phyloP scores from a whole-genome alignment of 2,329 filamentous ascomycete genomes.

The Colletotrichum plurivorum region DNA sequence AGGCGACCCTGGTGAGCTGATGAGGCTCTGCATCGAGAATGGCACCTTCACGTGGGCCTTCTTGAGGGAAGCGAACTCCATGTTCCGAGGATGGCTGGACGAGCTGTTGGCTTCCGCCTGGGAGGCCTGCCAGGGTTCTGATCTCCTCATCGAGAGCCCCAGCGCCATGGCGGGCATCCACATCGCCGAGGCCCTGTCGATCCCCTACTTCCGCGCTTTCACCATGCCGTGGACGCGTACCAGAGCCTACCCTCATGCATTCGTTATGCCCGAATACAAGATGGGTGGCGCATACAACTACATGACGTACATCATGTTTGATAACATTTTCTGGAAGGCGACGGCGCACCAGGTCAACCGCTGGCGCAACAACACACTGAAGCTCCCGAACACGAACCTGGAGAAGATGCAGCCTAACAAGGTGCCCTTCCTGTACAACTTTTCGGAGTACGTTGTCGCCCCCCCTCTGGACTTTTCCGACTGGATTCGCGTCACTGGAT shows the following conservation, averaged over 20 bases:
- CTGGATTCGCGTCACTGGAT: conserved; percentile 97
- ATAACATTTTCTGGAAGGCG: conserved; percentile 96
- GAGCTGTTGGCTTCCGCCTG: conserved; percentile 87
- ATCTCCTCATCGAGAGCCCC: conserved; percentile 94
- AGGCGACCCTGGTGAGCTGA: conserved; percentile 93
- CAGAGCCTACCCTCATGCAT: conserved; percentile 95
- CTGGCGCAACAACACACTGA: conserved; percentile 88
- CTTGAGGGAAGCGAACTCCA: conserved; percentile 85
- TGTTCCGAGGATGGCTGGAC: conserved; percentile 96
- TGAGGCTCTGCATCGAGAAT: conserved; percentile 96
- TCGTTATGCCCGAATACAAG: conserved; percentile 92
- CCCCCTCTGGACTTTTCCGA: conserved; percentile 96
- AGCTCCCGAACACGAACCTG: conserved; percentile 83
- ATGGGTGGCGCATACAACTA: conserved; percentile 97
- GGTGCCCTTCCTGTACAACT: conserved; percentile 98
- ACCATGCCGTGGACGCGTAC: conserved; percentile 99
- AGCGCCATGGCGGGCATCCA: conserved; percentile 98
- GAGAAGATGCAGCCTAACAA: conserved; percentile 97
- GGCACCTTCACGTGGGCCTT: conserved; percentile 97
- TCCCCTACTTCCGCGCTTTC: conserved; percentile 97
- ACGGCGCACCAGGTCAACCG: conserved; percentile 92
- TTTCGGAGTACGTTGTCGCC: conserved; percentile 92
- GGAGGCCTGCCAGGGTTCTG: conserved; percentile 86
- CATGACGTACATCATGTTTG: conserved; percentile 95
- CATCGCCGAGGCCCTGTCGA: conserved; percentile 91